Evolutionary conservation across 441 rosid species (phyloP).

Genomic region (Adansonia gregorii): DNA sequence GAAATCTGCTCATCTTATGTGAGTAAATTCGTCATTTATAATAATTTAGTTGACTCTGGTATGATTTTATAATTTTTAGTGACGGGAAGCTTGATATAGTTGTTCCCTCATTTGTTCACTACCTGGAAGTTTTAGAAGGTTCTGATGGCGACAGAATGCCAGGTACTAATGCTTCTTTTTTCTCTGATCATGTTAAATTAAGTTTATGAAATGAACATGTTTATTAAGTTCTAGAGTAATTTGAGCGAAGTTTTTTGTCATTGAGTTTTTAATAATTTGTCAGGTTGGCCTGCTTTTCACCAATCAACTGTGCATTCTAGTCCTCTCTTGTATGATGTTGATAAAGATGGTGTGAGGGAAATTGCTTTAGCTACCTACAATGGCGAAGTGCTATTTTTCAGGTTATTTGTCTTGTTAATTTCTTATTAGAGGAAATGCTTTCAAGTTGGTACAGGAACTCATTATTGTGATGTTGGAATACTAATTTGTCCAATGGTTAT

Average conservation of each 20-base stretch:
- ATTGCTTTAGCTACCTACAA: slow-evolving; percentile 96
- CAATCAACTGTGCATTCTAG: slow-evolving; percentile 97
- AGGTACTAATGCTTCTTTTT: slow-evolving; percentile 44
- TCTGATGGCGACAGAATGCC: slow-evolving; percentile 99
- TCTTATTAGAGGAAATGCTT: background rate
- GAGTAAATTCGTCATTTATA: background rate
- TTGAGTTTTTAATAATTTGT: slow-evolving; percentile 25
- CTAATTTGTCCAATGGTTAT: slow-evolving; percentile 21
- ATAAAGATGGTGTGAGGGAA: slow-evolving; percentile 96
- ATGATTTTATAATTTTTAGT: slow-evolving; percentile 43
- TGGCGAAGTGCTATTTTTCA: slow-evolving; percentile 93
- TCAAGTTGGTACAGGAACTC: slow-evolving; percentile 16
- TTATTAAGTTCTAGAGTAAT: background rate
- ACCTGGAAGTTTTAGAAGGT: slow-evolving; percentile 98
- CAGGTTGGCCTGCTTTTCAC: slow-evolving; percentile 99
- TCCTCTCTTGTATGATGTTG: slow-evolving; percentile 92
- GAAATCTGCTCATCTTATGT: background rate
- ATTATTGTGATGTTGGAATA: slow-evolving; percentile 18
- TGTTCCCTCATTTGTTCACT: slow-evolving; percentile 95
- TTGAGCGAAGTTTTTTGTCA: slow-evolving; percentile 16
- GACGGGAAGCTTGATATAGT: slow-evolving; percentile 99
- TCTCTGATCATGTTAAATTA: background rate
- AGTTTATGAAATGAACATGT: slow-evolving; percentile 13
- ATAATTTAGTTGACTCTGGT: background rate
- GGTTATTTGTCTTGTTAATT: slow-evolving; percentile 45